These are phyloP conservation scores for Penicillium mononematosum DNA, from an alignment of 495 filamentous ascomycete genomes.

Conservation along the genomic window DNA sequence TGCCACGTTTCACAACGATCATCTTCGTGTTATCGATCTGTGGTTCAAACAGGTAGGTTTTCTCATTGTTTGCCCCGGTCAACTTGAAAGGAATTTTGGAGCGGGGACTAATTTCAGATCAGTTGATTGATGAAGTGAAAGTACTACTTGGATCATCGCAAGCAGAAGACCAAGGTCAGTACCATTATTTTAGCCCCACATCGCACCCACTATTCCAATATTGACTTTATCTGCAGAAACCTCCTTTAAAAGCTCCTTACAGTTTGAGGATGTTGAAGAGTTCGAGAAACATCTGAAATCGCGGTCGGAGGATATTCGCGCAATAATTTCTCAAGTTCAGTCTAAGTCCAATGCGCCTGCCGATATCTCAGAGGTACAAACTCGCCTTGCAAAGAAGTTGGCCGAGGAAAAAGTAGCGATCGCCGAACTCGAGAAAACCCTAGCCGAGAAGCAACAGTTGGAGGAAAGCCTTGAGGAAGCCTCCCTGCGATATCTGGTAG, in stretches of 20 bases:
- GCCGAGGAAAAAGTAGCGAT: conserved; percentile 78
- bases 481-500: conserved; percentile 86
- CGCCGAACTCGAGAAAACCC: conserved; percentile 70
- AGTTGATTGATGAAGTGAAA: conserved; percentile 87
- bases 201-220: neutral
- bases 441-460: conserved; percentile 77
- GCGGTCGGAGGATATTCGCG: conserved; percentile 60
- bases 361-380: conserved; percentile 70
- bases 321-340: conserved; percentile 57
- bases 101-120: conserved; percentile 21
- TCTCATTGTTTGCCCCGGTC: neutral
- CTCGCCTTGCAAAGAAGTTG: conserved; percentile 68
- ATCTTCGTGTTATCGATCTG: conserved; percentile 80
- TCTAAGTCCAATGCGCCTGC: conserved; percentile 49
- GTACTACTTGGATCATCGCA: conserved; percentile 57
- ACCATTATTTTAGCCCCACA: neutral
- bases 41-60: conserved; percentile 86
- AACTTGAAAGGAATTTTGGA: neutral
- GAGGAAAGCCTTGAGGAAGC: conserved; percentile 81
- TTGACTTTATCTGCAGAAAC: conserved; percentile 27
- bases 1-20: conserved; percentile 80
- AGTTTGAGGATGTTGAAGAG: conserved; percentile 45
- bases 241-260: conserved; percentile 35
- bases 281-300: conserved; percentile 75
- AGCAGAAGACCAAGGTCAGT: conserved; percentile 57